Evolutionary conservation across 2,329 filamentous ascomycete species (phyloP).

Genomic region (Ophioceras dolichostomum): DNA sequence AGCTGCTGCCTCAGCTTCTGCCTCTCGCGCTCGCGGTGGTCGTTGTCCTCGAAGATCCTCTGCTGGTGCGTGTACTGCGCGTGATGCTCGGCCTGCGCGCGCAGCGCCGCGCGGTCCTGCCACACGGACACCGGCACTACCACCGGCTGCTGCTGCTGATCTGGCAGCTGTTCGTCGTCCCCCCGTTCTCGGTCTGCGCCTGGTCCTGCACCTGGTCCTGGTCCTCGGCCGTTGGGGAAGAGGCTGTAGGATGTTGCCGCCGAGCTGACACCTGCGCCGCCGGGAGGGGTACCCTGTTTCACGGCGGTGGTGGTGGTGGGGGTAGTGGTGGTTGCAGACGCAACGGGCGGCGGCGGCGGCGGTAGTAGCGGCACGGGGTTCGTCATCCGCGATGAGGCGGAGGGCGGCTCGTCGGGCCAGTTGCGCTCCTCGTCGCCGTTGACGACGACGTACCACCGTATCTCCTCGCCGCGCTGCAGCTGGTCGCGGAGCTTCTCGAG

Average conservation of each 20-base stretch:
- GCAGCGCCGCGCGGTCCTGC: slow-evolving; percentile 5
- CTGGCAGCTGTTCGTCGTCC: neutral
- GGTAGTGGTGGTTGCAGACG: too few relatives aligned
- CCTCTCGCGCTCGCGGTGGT: slow-evolving; percentile 5
- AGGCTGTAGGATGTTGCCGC: slow-evolving; percentile 3
- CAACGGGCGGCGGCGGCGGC: too few relatives aligned
- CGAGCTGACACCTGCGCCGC: slow-evolving; percentile 1
- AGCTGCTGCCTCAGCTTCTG: slow-evolving; percentile 7
- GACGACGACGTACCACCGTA: slow-evolving; percentile 51
- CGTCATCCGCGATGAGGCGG: slow-evolving; percentile 1
- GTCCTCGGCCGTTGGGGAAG: slow-evolving; percentile 7
- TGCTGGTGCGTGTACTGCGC: slow-evolving; percentile 15
- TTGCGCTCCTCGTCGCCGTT: slow-evolving; percentile 48
- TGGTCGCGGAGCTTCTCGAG: slow-evolving; percentile 43
- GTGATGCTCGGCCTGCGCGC: slow-evolving; percentile 9
- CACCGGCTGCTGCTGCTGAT: neutral
- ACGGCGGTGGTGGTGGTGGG: neutral
- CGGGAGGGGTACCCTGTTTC: slow-evolving; percentile 1
- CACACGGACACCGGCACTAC: too few relatives aligned
- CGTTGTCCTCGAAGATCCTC: slow-evolving; percentile 9
- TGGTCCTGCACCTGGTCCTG: slow-evolving; percentile 1
- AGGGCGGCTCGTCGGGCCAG: slow-evolving; percentile 20
- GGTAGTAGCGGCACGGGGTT: too few relatives aligned
- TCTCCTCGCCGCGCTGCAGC: slow-evolving; percentile 41
- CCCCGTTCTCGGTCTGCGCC: neutral